Base-by-base conservation (phyloP, 176 grass and related monocot genomes). In the Carex littledalei region DNA sequence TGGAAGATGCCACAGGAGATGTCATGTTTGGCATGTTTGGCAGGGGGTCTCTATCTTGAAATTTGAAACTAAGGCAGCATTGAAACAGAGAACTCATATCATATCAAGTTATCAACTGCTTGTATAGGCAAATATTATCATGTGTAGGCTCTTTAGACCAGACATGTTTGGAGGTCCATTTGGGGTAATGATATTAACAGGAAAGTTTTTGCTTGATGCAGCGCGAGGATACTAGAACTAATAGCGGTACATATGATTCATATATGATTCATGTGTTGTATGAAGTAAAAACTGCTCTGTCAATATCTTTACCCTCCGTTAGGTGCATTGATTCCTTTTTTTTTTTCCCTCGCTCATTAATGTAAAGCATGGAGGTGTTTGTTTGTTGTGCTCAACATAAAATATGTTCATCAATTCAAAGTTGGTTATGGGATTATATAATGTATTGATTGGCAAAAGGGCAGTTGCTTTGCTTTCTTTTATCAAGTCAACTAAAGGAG, bases 21-120 rank as follows among this genome's bases (percentile, higher is more conserved):
- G 49, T 77, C 73, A 77, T 14, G 66, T 69, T 69, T 67, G 65
- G 65, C 65, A 67, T 50, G 70, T 74, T 75, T 31, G 72, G 45
- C 49, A 77, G 31, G 49, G 22, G 12, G 73, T 55, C 73, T 77
- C 22, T 3, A 55, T 77, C 73, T 77, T 77, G 21, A 8, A 54
- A 56, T 22, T 77, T 77, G 73, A 72, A 72, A 72, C 11, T 21
- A 47, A 77, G 49, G 73, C 24, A 50, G 13, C 49, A 77, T 77
- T 49, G 71, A 75, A 75, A 12, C 45, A 75, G 3, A 75, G 10
- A 75, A 45, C 71, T 52, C 71, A 53, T 75, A 75, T 75, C 70
- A 74, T 74, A 74, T 74, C 47, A 31, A 50, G 47, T 50, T 45
- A 71, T 71, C 68, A 72, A 13, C 11, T 75, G 45, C 17, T 53